Evolutionary conservation across 2,329 filamentous ascomycete species (phyloP), one percentile per base, ranked within the genome.

Genomic region (Fusarium floridanum): DNA sequence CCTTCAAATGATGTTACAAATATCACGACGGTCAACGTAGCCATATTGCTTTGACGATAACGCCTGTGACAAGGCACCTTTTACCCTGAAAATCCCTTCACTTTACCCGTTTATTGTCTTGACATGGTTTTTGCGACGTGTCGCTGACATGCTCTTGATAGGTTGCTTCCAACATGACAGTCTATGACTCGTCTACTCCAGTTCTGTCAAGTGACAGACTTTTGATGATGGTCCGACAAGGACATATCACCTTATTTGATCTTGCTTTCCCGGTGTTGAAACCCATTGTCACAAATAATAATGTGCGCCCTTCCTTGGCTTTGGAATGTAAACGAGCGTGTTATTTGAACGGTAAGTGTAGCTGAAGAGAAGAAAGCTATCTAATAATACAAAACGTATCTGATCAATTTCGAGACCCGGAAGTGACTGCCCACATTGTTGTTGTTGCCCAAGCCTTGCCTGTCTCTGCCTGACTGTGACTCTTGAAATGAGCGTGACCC

Each of bases 1-100:
- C 11, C 24, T 72, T 79, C 60, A 80, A 67, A 85, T 85, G 84
- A 85, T 85, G 83, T 76, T 78, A 82, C 79, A 83, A 80, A 17
- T 84, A 85, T 85, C 84, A 85, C 84, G 84, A 85, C 84, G 84
- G 84, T 85, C 84, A 85, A 85, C 84, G 80, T 84, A 85, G 84
- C 84, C 82, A 84, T 83, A 84, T 81, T 75, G 84, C 84, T 80
- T 81, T 85, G 84, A 85, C 82, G 84, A 85, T 80, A 84, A 74
- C 80, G 84, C 84, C 84, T 85, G 79, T 85, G 84, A 85, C 84
- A 85, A 83, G 84, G 84, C 84, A 84, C 76, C 71, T 68, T 68
- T 57, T 65, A 66, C n/a, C 73, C 48, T 70, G 68, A 72, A 68
- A 67, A 16, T 66, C n/a, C 34, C 53, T 14, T 12, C 41, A 3